These are phyloP conservation scores for Colletotrichum sp. DNA, from an alignment of 2,329 filamentous ascomycete species.

Conservation along the genomic window DNA sequence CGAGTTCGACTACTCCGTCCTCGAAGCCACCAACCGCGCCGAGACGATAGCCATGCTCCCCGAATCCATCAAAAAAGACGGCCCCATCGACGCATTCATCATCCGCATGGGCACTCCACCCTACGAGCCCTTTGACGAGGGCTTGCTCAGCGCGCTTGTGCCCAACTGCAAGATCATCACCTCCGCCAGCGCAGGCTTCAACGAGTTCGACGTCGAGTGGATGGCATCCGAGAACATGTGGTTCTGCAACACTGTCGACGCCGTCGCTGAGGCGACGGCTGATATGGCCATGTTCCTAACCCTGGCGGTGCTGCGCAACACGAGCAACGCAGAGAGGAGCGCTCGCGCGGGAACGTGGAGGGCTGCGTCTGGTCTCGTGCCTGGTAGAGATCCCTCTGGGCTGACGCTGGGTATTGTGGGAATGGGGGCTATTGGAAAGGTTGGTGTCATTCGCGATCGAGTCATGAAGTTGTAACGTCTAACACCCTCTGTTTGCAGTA, in stretches of 20 bases:
- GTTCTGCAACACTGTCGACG: slow-evolving; percentile 61
- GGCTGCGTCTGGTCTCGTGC: slow-evolving; percentile 19
- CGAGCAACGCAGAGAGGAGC: slow-evolving; percentile 41
- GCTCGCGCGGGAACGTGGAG: slow-evolving; percentile 43
- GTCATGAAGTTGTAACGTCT: background rate
- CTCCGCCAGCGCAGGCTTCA: slow-evolving; percentile 52
- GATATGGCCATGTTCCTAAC: slow-evolving; percentile 48
- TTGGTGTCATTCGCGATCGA: background rate
- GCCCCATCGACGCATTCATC: slow-evolving; percentile 52
- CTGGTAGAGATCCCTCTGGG: slow-evolving; percentile 18
- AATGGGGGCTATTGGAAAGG: slow-evolving; percentile 52
- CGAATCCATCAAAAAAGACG: slow-evolving; percentile 35
- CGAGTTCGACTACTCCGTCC: slow-evolving; percentile 43
- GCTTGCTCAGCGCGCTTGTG: slow-evolving; percentile 41
- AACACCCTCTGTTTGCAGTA: slow-evolving; percentile 24
- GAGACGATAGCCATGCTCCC: slow-evolving; percentile 42
- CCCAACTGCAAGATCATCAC: slow-evolving; percentile 50
- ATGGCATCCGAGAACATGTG: slow-evolving; percentile 47
- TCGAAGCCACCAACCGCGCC: slow-evolving; percentile 39
- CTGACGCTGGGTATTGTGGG: slow-evolving; percentile 53
- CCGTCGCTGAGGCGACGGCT: slow-evolving; percentile 57
- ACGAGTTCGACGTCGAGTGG: slow-evolving; percentile 51
- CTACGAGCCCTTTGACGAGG: slow-evolving; percentile 55
- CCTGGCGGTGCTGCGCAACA: slow-evolving; percentile 47
- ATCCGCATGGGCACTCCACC: slow-evolving; percentile 54